Evolutionary conservation across 306 rosid species (phyloP).

Genomic region (Lupinus albus): DNA sequence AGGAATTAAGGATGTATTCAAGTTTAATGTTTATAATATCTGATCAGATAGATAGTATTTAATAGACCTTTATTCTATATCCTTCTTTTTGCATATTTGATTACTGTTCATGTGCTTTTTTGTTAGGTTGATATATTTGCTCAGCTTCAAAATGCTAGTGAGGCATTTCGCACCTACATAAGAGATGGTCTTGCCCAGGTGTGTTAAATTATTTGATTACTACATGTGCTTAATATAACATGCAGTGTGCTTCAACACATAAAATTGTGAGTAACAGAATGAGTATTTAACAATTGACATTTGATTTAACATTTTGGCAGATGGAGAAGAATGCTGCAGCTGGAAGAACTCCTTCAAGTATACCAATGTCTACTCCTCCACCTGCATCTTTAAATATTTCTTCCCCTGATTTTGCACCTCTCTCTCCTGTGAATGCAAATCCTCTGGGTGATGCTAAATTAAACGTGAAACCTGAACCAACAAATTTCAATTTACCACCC

Average conservation of each 20-base stretch:
- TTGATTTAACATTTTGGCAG: constrained; percentile 53
- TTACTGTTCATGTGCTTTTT: constrained; percentile 29
- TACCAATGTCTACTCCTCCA: constrained; percentile 97
- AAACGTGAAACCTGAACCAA: constrained; percentile 73
- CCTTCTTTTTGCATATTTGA: constrained; percentile 23
- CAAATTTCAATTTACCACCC: constrained; percentile 78
- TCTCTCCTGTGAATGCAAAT: constrained; percentile 85
- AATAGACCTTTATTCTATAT: neutral
- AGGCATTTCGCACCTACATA: constrained; percentile 96
- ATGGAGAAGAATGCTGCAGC: constrained; percentile 99
- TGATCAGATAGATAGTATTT: constrained; percentile 2
- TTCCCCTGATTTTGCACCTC: constrained; percentile 88
- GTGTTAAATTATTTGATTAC: constrained; percentile 16
- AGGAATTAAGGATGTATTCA: constrained; percentile 29
- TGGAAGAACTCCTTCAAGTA: constrained; percentile 92
- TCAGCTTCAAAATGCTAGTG: constrained; percentile 99
- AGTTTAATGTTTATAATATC: constrained; percentile 9
- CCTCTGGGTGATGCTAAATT: constrained; percentile 72
- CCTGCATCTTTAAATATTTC: constrained; percentile 72
- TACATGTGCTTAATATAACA: constrained; percentile 18
- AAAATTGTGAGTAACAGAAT: neutral
- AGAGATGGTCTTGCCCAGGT: constrained; percentile 98
- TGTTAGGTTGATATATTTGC: constrained; percentile 93
- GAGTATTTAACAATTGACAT: constrained; percentile 9
- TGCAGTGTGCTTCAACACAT: neutral